Evolutionary conservation across 2,329 filamentous ascomycete species (phyloP), one percentile per base, ranked within the genome.

Genomic region (Aspergillus aculeatus): DNA sequence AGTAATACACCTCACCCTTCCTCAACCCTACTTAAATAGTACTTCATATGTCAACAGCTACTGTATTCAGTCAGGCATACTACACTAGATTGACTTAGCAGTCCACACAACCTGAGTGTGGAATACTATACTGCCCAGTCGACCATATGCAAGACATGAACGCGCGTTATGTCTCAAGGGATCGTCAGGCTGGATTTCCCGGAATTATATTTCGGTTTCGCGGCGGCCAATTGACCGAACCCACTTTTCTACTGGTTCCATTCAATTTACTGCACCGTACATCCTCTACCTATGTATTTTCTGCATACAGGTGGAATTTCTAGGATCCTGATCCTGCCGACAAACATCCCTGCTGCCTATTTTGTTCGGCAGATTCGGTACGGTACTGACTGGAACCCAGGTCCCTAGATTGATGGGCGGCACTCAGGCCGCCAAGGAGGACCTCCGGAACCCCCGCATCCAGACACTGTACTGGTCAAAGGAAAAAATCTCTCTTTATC

Each of bases 271-370:
- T 29, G 26, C 26, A 29, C 2, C 7, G 26, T 9, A 29, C 26
- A 29, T 29, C 7, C 26, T 29, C 26, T 2, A 35, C 12, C 32
- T 35, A 35, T 35, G 11, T 12, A 12, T 35, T 2, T 16, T 35
- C 32, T 35, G 32, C 32, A 44, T 7, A 44, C 14, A 44, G 6
- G 4, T 44, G 6, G 16, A n/a, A 16, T 59, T 50, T 63, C 61
- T 63, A 61, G 54, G 48, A 44, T 44, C 1, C 12, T 44, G n/a
- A 44, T 44, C 38, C n/a, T 44, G 38, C 38, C 38, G 38, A 44
- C 38, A 9, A 10, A 16, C 35, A 44, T 44, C 38, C 38, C 38
- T 44, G 38, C 38, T 44, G 38, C 38, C 38, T 44, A 44, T 44
- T n/a, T 44, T 44, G 16, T 19, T 44, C 32, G 12, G 38, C 16